A percentile compares a stretch with the other conserved stretches of the same genome.
phyloP scores from a whole-genome alignment of 23 red algal species.

The Gracilariopsis chorda region DNA sequence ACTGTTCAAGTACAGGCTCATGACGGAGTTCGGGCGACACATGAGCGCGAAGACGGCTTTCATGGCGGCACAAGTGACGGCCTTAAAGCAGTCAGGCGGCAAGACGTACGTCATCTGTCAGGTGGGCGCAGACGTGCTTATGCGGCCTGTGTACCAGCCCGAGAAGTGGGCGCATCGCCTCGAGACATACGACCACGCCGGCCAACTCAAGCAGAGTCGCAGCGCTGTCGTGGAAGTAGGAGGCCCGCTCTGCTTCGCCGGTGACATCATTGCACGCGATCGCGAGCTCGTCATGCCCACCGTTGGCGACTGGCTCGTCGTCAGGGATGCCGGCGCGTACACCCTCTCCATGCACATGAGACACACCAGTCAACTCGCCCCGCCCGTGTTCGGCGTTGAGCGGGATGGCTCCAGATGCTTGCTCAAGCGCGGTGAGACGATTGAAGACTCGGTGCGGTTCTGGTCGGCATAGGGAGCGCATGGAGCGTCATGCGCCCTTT shows the following conservation, averaged over 20 bases:
- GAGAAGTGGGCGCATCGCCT: constrained; percentile 80
- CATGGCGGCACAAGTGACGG: constrained; percentile 59
- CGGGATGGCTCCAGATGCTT: neutral
- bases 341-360: constrained; percentile 62
- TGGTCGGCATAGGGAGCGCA: constrained; percentile 5
- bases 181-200: constrained; percentile 55
- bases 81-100: constrained; percentile 60
- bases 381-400: constrained; percentile 61
- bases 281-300: constrained; percentile 43
- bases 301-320: constrained; percentile 70
- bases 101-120: constrained; percentile 72
- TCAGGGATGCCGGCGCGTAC: constrained; percentile 75
- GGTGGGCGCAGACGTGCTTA: constrained; percentile 67
- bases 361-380: constrained; percentile 71
- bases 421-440: constrained; percentile 57
- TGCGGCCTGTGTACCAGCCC: constrained; percentile 71
- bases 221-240: constrained; percentile 54
- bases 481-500: too few species aligned
- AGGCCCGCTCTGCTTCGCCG: constrained; percentile 81
- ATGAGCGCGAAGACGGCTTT: constrained; percentile 48
- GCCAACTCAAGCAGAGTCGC: constrained; percentile 22
- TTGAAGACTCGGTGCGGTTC: constrained; percentile 61
- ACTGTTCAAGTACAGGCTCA: constrained; percentile 42
- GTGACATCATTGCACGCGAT: constrained; percentile 71
- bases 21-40: constrained; percentile 81